Percentiles rank a stretch among this genome's conserved stretches.
phyloP scores from a whole-genome alignment of 2,329 filamentous ascomycete genomes.

The Escovopsis weberi region DNA sequence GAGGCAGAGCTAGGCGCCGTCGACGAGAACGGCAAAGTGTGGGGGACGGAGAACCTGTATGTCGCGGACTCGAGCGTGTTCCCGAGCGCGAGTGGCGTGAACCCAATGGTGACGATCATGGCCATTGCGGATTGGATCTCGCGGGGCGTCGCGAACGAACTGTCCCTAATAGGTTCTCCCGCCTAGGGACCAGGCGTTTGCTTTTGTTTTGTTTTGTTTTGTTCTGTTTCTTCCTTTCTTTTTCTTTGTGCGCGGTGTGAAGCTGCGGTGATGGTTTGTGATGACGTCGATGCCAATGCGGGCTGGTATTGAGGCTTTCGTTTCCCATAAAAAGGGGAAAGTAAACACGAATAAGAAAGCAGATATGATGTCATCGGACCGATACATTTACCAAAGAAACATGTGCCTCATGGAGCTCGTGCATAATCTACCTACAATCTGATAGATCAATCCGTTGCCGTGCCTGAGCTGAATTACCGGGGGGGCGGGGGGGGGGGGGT shows the following conservation, averaged over 20 bases:
- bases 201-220: too few relatives aligned
- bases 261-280: background rate
- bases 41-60: constrained; percentile 50
- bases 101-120: constrained; percentile 72
- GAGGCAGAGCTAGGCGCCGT: constrained; percentile 39
- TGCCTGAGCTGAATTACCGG: too few relatives aligned
- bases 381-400: too few relatives aligned
- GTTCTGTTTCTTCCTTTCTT: too few relatives aligned
- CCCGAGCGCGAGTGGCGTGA: constrained; percentile 62
- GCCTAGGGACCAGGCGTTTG: too few relatives aligned
- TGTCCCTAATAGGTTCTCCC: constrained; percentile 4
- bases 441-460: too few relatives aligned
- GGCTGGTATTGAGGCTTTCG: background rate
- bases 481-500: too few relatives aligned
- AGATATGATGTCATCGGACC: too few relatives aligned
- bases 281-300: background rate
- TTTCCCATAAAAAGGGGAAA: background rate
- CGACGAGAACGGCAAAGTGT: constrained; percentile 43
- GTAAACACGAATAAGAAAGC: background rate
- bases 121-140: constrained; percentile 53
- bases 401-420: too few relatives aligned
- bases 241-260: too few relatives aligned
- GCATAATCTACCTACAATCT: too few relatives aligned
- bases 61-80: constrained; percentile 65
- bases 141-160: constrained; percentile 36